Conservation (phyloP, 2,329 filamentous ascomycete species). For the Lachnellula subtilissima region DNA sequence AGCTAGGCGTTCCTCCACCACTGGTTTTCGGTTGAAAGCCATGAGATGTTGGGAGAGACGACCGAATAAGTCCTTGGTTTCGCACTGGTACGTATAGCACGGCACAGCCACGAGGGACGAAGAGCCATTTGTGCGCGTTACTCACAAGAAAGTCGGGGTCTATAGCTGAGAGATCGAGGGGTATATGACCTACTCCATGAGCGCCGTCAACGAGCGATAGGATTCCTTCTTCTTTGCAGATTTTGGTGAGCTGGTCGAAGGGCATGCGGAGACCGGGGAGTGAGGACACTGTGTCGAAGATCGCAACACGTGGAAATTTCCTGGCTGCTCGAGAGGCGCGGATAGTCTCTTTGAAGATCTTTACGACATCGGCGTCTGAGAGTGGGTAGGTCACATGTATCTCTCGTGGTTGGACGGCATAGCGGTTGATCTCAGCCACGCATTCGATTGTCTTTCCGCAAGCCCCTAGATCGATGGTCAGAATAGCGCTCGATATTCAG, state of each 20-base stretch:
- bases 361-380: conserved; percentile 61
- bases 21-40: conserved; percentile 55
- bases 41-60: conserved; percentile 74
- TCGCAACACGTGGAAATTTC: conserved; percentile 58
- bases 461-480: conserved; percentile 33
- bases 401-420: conserved; percentile 40
- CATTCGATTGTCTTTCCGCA: conserved; percentile 72
- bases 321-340: conserved; percentile 47
- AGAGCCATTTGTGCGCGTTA: conserved; percentile 92
- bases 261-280: conserved; percentile 76
- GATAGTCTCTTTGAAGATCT: conserved; percentile 56
- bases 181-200: conserved; percentile 76
- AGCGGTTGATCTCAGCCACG: conserved; percentile 59
- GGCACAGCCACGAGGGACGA: conserved; percentile 72
- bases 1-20: conserved; percentile 24
- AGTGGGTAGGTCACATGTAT: conserved; percentile 65
- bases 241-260: conserved; percentile 60
- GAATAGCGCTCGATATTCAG: neutral
- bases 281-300: conserved; percentile 79
- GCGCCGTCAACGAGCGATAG: conserved; percentile 72
- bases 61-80: conserved; percentile 71
- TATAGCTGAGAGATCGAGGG: conserved; percentile 59
- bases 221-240: conserved; percentile 63
- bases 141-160: conserved; percentile 82
- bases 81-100: conserved; percentile 72